Percentiles rank a stretch among this genome's conserved stretches.
Evolutionary conservation across 2,329 filamentous ascomycete genomes (phyloP).

Genomic region (Pleoardoris graminearum): DNA sequence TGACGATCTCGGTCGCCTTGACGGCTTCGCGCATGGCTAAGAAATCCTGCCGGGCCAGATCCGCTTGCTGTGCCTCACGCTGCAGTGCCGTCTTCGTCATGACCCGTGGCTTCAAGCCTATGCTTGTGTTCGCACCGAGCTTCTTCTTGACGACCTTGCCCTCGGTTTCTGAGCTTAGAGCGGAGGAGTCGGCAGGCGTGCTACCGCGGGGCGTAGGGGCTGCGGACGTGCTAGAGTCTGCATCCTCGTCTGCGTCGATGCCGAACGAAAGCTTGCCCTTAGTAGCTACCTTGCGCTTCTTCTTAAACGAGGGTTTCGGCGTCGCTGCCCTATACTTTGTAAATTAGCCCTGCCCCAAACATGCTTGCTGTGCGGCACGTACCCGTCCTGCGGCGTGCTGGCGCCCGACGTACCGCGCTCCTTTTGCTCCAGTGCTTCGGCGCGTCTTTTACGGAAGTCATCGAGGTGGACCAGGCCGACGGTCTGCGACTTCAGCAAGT

Average conservation of each 20-base stretch:
- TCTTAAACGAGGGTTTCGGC: conserved; percentile 57
- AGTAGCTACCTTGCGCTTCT: conserved; percentile 57
- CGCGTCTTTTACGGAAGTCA: conserved; percentile 94
- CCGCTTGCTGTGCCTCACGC: conserved; percentile 76
- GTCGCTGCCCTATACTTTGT: conserved; percentile 60
- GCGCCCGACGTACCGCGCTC: conserved; percentile 71
- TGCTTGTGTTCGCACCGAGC: conserved; percentile 64
- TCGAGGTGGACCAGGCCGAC: conserved; percentile 90
- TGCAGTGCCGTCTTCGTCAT: conserved; percentile 76
- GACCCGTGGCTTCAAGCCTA: conserved; percentile 66
- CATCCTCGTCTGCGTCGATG: conserved; percentile 67
- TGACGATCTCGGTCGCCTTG: conserved; percentile 83
- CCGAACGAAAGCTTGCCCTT: conserved; percentile 71
- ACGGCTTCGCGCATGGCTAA: conserved; percentile 80
- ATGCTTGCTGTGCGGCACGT: conserved; percentile 38
- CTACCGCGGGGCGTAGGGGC: conserved; percentile 46
- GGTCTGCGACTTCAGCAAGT: conserved; percentile 81
- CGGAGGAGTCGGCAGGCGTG: conserved; percentile 45
- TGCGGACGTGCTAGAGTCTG: conserved; percentile 49
- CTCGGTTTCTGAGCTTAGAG: conserved; percentile 36
- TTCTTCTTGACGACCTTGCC: conserved; percentile 51
- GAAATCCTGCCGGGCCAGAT: conserved; percentile 78
- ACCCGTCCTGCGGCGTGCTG: conserved; percentile 63
- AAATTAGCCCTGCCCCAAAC: conserved; percentile 51
- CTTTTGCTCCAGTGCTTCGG: conserved; percentile 89